Evolutionary conservation across 176 grass and related monocot species (phyloP).

Genomic region (Carex kokanica): DNA sequence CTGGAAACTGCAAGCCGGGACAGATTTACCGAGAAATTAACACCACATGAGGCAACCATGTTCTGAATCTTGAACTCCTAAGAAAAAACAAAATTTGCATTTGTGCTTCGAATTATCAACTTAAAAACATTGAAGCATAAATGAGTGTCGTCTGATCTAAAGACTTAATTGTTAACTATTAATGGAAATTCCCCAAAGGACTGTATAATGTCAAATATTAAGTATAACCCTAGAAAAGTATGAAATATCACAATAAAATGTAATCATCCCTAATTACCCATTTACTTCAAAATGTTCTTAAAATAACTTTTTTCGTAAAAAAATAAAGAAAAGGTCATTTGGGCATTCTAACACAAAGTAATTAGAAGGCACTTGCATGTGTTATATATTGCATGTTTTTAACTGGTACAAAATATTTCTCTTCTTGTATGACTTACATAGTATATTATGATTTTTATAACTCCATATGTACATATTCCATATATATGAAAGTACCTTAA

Average conservation of each 20-base stretch:
- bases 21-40: constrained; percentile 24
- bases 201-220: not conserved
- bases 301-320: not conserved
- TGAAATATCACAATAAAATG: not conserved
- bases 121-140: not conserved
- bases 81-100: not conserved
- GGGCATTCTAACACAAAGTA: not conserved
- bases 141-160: not conserved
- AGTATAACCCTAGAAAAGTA: not conserved
- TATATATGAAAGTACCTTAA: constrained; percentile 26
- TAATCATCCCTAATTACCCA: not conserved
- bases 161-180: not conserved
- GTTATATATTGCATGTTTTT: not conserved
- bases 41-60: constrained; percentile 37
- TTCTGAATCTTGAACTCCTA: constrained; percentile 48
- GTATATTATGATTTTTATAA: not conserved
- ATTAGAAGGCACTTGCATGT: not conserved
- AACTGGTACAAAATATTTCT: not conserved
- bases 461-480: not conserved
- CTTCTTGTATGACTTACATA: not conserved
- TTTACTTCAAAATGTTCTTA: not conserved
- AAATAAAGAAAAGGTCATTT: not conserved
- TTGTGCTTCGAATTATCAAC: not conserved
- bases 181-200: not conserved
- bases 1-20: constrained; percentile 14